Base-by-base conservation (phyloP, 2,329 filamentous ascomycete species). In the Ophiocordyceps polyrhachis-furcata region DNA sequence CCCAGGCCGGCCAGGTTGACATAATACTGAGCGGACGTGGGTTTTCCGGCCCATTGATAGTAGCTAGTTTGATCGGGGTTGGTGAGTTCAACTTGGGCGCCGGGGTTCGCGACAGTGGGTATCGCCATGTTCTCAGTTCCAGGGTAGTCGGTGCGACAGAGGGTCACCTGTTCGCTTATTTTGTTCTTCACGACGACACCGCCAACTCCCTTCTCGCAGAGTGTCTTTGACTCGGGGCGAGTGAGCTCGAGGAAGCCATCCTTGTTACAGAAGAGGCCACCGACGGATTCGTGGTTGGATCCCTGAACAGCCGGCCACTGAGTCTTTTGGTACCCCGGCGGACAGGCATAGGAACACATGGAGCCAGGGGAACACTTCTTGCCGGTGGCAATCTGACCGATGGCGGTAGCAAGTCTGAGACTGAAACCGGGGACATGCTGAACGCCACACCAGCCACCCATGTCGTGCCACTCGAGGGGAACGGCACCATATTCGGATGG, bases 101-200 rank as follows among this genome's bases (percentile, higher is more conserved):
- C 83, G 44, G 82, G 64, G 5, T 62, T 51, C 40, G 81, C 70
- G 47, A 76, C 64, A 42, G 88, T 66, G 41, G 89, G 84, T 47
- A 96, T 73, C 45, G 83, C 84, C 78, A 94, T 89, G 54, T 71
- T 71, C 68, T 98, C 91, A 47, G 79, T 87, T 58, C 87, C 89
- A 49, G 91, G 91, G 66, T 98, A 98, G 62, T 95, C 87, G 51
- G 91, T 96, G 62, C 86, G 86, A 76, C 91, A 98, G 53, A 93
- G 74, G 41, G 81, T 73, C 25, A 84, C 81, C 40, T 73, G 65
- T 35, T 74, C 58, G 43, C 62, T 57, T 31, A 95, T 70, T 45
- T 80, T 76, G 71, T 94, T 98, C 61, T 79, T 58, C 48, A 94
- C 74, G 48, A 70, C 69, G 52, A 95, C 74, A 51, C 79, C 75